Conservation (phyloP, 208 protist genomes). For the Trypanosoma theileri region DNA sequence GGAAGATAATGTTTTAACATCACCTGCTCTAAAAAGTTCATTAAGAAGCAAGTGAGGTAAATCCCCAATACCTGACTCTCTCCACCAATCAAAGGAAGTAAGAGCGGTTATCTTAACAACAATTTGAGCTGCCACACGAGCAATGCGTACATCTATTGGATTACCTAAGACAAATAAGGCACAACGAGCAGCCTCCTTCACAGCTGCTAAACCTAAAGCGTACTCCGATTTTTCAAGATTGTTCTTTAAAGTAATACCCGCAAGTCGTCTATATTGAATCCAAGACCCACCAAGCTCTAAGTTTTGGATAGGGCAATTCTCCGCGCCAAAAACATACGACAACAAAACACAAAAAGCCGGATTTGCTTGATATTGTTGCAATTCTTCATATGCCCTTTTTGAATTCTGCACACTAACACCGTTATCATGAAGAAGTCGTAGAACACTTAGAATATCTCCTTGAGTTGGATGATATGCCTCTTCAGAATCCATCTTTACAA, state of each 20-base stretch:
- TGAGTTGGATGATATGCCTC: constrained; percentile 25
- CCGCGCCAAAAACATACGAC: constrained; percentile 57
- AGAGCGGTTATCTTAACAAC: constrained; percentile 78
- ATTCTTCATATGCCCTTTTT: constrained; percentile 73
- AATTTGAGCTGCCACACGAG: constrained; percentile 80
- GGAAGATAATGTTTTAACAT: constrained; percentile 63
- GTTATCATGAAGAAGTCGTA: constrained; percentile 81
- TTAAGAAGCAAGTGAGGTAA: constrained; percentile 67
- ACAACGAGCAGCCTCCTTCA: constrained; percentile 67
- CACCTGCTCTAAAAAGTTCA: constrained; percentile 57
- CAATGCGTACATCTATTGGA: constrained; percentile 55
- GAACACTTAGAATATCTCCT: constrained; percentile 65
- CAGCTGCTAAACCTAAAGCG: constrained; percentile 67
- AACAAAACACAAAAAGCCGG: constrained; percentile 80
- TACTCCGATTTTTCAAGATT: constrained; percentile 65
- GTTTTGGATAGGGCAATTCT: constrained; percentile 49
- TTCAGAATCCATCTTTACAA: constrained; percentile 16
- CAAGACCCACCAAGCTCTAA: constrained; percentile 51
- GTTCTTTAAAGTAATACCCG: constrained; percentile 86
- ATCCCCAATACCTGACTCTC: constrained; percentile 47
- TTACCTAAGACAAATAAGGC: constrained; percentile 52
- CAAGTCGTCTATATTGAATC: constrained; percentile 71
- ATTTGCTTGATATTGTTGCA: constrained; percentile 82
- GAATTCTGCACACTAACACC: constrained; percentile 81
- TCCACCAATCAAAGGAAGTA: constrained; percentile 86